Conservation (phyloP, 108 stramenopile genomes). For the Skeletonema tropicum region DNA sequence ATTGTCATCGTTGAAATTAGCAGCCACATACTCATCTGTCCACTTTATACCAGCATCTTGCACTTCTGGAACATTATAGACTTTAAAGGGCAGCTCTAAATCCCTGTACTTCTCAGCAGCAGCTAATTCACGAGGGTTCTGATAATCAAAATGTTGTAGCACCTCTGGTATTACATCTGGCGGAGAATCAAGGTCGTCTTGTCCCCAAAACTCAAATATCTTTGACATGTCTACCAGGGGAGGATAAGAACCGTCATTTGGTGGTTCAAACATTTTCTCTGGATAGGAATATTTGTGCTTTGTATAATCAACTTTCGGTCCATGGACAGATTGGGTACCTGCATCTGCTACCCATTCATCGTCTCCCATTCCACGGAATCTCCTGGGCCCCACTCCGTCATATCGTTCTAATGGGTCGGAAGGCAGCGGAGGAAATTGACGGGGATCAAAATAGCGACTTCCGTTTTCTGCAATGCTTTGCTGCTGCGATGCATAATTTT, state of each 20-base stretch:
- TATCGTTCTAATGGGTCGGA: constrained; percentile 31
- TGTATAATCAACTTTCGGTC: constrained; percentile 72
- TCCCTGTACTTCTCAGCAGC: constrained; percentile 70
- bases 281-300: constrained; percentile 68
- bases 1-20: constrained; percentile 51
- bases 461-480: constrained; percentile 11
- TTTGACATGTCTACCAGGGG: constrained; percentile 55
- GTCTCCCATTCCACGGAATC: constrained; percentile 36
- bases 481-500: constrained; percentile 1
- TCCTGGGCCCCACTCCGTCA: constrained; percentile 8
- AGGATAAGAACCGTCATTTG: constrained; percentile 67
- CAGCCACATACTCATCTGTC: constrained; percentile 84
- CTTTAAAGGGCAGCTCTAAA: constrained; percentile 82
- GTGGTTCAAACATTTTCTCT: constrained; percentile 52
- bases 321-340: constrained; percentile 2
- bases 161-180: constrained; percentile 59
- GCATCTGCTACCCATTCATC: constrained; percentile 44
- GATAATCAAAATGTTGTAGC: constrained; percentile 82
- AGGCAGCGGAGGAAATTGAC: constrained; percentile 45
- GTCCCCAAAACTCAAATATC: constrained; percentile 75
- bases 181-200: constrained; percentile 76
- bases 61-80: constrained; percentile 83
- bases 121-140: constrained; percentile 60
- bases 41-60: constrained; percentile 65
- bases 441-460: constrained; percentile 44